These are phyloP conservation scores for Cladophialophora bantiana DNA, from an alignment of 2,329 filamentous ascomycete genomes.

Conservation along the genomic window DNA sequence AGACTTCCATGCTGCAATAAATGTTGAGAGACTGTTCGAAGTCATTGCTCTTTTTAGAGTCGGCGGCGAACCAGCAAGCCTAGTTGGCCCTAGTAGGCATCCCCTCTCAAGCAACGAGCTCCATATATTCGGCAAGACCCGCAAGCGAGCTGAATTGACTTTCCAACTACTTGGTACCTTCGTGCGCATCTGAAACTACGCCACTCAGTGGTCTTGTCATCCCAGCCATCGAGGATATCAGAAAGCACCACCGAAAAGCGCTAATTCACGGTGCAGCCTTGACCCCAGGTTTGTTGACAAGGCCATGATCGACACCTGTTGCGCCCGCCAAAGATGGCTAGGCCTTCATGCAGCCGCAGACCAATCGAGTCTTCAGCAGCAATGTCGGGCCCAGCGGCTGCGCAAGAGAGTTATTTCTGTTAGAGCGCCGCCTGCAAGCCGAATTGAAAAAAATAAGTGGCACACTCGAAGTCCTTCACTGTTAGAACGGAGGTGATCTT, in stretches of 20 bases:
- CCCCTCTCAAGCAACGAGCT: no score
- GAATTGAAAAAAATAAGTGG: no score
- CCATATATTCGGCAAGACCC: no score
- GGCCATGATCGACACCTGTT: not conserved
- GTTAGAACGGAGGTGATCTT: no score
- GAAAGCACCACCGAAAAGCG: not conserved
- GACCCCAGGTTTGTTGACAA: not conserved
- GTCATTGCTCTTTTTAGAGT: not conserved
- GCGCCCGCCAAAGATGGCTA: not conserved
- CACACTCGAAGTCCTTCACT: no score
- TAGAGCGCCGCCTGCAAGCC: not conserved
- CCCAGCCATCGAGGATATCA: not conserved
- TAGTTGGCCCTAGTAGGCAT: no score
- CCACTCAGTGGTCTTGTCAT: not conserved
- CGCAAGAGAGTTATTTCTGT: not conserved
- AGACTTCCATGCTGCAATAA: not conserved
- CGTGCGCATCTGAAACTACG: not conserved
- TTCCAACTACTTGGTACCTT: not conserved
- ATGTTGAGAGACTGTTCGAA: not conserved
- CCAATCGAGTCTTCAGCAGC: not conserved
- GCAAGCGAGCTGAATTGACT: no score
- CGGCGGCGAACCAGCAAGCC: no score
- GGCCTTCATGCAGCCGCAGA: not conserved
- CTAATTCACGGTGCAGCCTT: not conserved
- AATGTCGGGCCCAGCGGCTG: not conserved